phyloP scores from a whole-genome alignment of 2,329 filamentous ascomycete species.

The Pseudogymnoascus sp. region DNA sequence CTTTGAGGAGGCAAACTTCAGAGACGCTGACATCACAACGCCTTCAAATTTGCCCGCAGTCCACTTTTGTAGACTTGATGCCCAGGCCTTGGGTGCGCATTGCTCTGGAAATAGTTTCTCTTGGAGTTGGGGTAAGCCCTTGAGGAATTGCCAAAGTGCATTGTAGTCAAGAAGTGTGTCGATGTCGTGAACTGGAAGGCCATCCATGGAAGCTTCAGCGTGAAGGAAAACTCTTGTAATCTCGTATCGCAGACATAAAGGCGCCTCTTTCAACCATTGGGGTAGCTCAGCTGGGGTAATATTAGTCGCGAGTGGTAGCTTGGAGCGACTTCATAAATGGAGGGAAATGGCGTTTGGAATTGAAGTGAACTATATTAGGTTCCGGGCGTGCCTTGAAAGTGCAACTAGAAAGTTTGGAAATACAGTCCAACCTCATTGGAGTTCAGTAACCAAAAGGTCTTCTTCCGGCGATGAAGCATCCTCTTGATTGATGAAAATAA shows the following conservation, averaged over 20 bases:
- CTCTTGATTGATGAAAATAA: background rate
- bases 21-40: slow-evolving; percentile 37
- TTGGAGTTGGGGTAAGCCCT: slow-evolving; percentile 33
- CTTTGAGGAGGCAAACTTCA: slow-evolving; percentile 30
- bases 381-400: background rate
- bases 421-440: background rate
- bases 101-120: slow-evolving; percentile 42
- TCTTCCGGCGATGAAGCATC: too few relatives aligned
- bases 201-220: slow-evolving; percentile 18
- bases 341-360: background rate
- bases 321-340: background rate
- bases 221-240: slow-evolving; percentile 25
- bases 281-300: slow-evolving; percentile 19
- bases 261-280: slow-evolving; percentile 12
- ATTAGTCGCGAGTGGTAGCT: background rate
- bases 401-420: background rate
- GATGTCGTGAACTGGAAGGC: slow-evolving; percentile 11
- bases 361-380: background rate
- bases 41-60: slow-evolving; percentile 30
- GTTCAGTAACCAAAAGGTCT: background rate
- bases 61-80: slow-evolving; percentile 14
- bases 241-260: slow-evolving; percentile 25
- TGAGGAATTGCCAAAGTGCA: slow-evolving; percentile 37
- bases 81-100: slow-evolving; percentile 40
- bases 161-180: slow-evolving; percentile 31